Evolutionary conservation across 2,329 filamentous ascomycete genomes (phyloP).

Genomic region (Pseudocercospora fuligena): DNA sequence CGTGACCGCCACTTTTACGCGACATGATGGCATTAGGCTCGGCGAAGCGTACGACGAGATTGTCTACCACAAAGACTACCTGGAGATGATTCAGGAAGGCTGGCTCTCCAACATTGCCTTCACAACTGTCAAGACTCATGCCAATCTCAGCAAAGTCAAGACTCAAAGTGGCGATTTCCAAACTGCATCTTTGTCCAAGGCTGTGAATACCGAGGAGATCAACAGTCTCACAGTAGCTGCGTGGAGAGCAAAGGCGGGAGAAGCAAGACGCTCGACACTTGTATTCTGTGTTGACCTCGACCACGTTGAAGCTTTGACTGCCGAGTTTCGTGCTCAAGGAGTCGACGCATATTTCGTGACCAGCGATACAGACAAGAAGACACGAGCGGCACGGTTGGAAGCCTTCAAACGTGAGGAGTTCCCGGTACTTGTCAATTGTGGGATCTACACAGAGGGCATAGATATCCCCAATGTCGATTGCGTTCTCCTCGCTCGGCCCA

Average conservation of each 20-base stretch:
- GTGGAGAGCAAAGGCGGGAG: conserved; percentile 76
- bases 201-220: conserved; percentile 78
- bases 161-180: conserved; percentile 76
- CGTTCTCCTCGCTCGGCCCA: conserved; percentile 83
- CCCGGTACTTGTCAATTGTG: conserved; percentile 90
- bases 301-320: conserved; percentile 77
- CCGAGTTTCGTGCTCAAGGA: conserved; percentile 75
- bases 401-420: conserved; percentile 78
- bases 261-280: conserved; percentile 75
- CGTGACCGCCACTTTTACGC: conserved; percentile 80
- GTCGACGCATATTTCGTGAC: conserved; percentile 88
- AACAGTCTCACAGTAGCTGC: conserved; percentile 86
- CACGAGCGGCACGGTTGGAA: conserved; percentile 72
- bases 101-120: conserved; percentile 94
- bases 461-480: conserved; percentile 98
- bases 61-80: conserved; percentile 87
- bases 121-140: conserved; percentile 84
- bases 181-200: conserved; percentile 73
- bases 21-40: conserved; percentile 82
- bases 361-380: conserved; percentile 72
- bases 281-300: conserved; percentile 92
- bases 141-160: conserved; percentile 69
- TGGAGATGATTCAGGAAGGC: conserved; percentile 83
- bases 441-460: conserved; percentile 95
- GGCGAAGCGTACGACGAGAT: conserved; percentile 91